Conservation (phyloP, 306 rosid species). For the Calophaca sinica region DNA sequence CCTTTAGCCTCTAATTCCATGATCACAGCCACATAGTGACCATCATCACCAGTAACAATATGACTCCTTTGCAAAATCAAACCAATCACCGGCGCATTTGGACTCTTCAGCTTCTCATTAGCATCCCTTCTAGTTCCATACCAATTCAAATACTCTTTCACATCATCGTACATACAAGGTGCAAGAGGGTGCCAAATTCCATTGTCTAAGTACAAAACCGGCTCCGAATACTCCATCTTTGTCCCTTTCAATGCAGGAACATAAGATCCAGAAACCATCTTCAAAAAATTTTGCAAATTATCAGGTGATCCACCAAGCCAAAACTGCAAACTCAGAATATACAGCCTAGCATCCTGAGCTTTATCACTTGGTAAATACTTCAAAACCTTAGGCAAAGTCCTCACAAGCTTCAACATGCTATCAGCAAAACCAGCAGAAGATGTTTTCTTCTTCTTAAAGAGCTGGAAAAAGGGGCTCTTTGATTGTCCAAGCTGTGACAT, state of each 20-base stretch:
- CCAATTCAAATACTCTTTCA: slow-evolving; percentile 98
- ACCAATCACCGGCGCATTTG: slow-evolving; percentile 71
- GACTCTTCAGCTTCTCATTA: slow-evolving; percentile 80
- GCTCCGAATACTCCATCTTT: slow-evolving; percentile 83
- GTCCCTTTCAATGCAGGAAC: slow-evolving; percentile 81
- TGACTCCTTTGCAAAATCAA: slow-evolving; percentile 93
- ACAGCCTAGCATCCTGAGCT: slow-evolving; percentile 95
- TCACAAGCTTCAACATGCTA: slow-evolving; percentile 94
- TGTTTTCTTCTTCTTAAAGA: slow-evolving; percentile 84
- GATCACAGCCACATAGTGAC: slow-evolving; percentile 96
- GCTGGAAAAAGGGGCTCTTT: slow-evolving; percentile 88
- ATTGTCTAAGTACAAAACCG: slow-evolving; percentile 84
- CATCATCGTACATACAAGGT: slow-evolving; percentile 97
- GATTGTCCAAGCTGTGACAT: slow-evolving; percentile 97
- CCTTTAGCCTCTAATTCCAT: slow-evolving; percentile 98
- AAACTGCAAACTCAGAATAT: slow-evolving; percentile 88
- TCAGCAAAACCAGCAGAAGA: slow-evolving; percentile 94
- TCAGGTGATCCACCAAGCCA: slow-evolving; percentile 99
- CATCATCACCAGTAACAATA: slow-evolving; percentile 97
- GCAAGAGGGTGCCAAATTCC: slow-evolving; percentile 99
- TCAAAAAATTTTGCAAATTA: slow-evolving; percentile 85
- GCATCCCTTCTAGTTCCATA: slow-evolving; percentile 92
- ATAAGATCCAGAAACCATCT: slow-evolving; percentile 89
- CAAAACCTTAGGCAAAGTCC: slow-evolving; percentile 93
- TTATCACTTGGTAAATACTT: slow-evolving; percentile 97